Base-by-base conservation (phyloP, 257 asterid genomes). In the Solanum ossicruentum region DNA sequence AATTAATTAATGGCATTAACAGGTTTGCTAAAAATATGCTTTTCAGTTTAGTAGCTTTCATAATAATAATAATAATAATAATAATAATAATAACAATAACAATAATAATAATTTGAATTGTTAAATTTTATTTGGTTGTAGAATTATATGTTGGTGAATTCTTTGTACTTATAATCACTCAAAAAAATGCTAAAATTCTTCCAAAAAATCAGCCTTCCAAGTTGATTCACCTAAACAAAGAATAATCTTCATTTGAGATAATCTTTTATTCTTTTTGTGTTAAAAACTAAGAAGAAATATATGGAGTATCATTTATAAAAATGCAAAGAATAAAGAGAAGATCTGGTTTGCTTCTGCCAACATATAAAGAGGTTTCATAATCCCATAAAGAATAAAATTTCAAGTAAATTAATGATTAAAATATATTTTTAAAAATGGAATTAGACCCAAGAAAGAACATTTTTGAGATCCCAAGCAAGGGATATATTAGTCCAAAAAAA, bases 391-490 rank as follows among this genome's bases (percentile, higher is more conserved):
- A 77, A 23, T 26, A 26, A 51, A 77, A 51, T 36, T 75, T 21
- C 39, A 52, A 51, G 16, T 77, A 77, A 51, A 77, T 51, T 51
- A 77, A 51, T 77, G 13, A 49, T 52, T 23, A 54, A 18, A 16
- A 52, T 28, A 36, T 23, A 1, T 12, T 10, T 32, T 61, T 13
- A 26, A 82, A 63, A 4, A 0, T n/a, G n/a, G 45, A 66, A 78
- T 39, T 28, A 83, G 84, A 88, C 80, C 86, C 86, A 80, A 80
- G 86, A 82, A 84, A 72, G 21, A 84, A 67, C 86, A 83, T 81
- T 72, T 83, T 84, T 60, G 82, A 77, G 83, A 85, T 81, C 88
- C 56, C 67, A 84, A 89, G 58, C 78, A 87, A 70, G 36, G 86
- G 85, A 60, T 77, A 86, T 51, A 55, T 72, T n/a, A 49, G 82